phyloP scores from a whole-genome alignment of 2,329 filamentous ascomycete species.

The Colletotrichum spaethianum region DNA sequence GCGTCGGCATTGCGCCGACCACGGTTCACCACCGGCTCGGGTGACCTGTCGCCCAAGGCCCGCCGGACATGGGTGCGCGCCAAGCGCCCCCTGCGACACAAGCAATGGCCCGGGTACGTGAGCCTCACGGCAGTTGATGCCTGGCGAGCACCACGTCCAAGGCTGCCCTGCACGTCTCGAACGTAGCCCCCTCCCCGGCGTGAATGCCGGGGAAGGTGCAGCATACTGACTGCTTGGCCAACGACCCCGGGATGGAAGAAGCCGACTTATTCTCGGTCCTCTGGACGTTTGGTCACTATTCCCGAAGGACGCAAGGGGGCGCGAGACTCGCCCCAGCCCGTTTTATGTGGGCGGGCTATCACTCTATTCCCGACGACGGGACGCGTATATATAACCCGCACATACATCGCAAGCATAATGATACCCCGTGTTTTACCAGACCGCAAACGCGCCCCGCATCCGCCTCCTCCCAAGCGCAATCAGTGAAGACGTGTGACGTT shows the following conservation, averaged over 20 bases:
- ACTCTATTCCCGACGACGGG: neutral
- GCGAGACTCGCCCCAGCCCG: neutral
- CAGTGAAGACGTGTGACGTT: no score
- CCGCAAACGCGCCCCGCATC: no score
- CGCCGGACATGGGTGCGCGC: neutral
- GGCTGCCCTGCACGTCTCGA: neutral
- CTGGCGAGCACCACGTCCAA: neutral
- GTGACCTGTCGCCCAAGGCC: neutral
- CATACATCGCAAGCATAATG: neutral
- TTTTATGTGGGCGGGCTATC: neutral
- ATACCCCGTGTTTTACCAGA: neutral
- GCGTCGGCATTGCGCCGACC: constrained; percentile 16
- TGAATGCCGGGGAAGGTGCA: neutral
- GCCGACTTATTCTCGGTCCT: neutral
- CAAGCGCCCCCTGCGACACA: neutral
- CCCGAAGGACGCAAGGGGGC: neutral
- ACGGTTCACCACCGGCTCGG: constrained; percentile 16
- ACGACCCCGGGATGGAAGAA: neutral
- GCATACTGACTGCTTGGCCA: neutral
- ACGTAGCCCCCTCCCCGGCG: no score
- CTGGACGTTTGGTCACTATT: neutral
- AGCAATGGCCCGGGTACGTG: neutral
- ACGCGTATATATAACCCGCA: neutral
- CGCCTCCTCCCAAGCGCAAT: neutral
- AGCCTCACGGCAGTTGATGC: neutral